These are phyloP conservation scores for Gracilaria caudata DNA, from an alignment of 23 red algal species.

Conservation along the genomic window DNA sequence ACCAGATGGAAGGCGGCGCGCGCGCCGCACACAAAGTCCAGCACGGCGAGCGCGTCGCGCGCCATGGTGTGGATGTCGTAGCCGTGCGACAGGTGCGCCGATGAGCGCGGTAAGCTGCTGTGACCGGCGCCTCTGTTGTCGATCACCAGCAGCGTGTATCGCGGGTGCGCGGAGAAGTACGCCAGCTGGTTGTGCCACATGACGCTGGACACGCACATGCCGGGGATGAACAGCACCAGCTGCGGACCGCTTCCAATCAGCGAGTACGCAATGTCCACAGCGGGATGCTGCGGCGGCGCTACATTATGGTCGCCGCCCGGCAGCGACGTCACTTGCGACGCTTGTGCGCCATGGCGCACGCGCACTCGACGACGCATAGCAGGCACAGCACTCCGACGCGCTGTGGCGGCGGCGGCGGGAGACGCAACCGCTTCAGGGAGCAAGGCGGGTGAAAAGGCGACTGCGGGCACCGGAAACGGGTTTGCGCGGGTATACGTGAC, in stretches of 20 bases:
- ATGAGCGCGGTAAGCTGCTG: neutral
- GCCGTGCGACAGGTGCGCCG: neutral
- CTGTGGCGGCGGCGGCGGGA: neutral
- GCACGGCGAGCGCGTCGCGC: slow-evolving; percentile 28
- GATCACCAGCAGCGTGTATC: slow-evolving; percentile 35
- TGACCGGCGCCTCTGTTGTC: slow-evolving; percentile 55
- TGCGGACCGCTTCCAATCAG: slow-evolving; percentile 38
- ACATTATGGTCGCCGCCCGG: neutral
- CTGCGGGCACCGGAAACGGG: neutral
- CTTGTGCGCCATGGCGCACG: neutral
- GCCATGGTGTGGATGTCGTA: slow-evolving; percentile 45
- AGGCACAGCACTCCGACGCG: too few relatives aligned
- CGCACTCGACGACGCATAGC: neutral
- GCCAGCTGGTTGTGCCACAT: slow-evolving; percentile 48
- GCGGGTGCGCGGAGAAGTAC: neutral
- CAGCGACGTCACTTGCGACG: neutral
- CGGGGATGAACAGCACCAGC: slow-evolving; percentile 35
- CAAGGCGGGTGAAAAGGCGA: neutral
- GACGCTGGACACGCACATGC: slow-evolving; percentile 58
- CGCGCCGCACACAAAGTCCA: slow-evolving; percentile 31
- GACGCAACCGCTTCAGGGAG: neutral
- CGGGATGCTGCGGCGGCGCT: neutral
- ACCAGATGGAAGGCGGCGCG: slow-evolving; percentile 11
- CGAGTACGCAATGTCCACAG: slow-evolving; percentile 42
- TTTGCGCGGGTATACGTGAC: neutral